phyloP scores from a whole-genome alignment of 2,329 filamentous ascomycete genomes.

The Anthostomella pinea region DNA sequence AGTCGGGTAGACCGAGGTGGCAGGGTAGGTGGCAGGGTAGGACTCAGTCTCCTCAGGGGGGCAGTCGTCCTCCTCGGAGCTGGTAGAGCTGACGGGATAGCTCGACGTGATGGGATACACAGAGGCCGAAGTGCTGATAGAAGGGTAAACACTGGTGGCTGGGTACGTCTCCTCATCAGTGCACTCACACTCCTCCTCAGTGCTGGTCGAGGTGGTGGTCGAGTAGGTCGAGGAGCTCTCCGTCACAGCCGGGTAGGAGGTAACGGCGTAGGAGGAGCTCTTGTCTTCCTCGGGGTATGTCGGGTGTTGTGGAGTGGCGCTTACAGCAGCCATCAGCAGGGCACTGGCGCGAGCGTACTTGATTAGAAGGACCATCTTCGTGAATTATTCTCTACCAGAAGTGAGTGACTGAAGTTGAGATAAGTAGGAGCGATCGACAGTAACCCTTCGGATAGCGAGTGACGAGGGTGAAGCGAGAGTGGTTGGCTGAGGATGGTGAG shows the following conservation, averaged over 20 bases:
- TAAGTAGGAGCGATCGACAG: too few species aligned
- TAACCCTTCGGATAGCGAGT: neutral
- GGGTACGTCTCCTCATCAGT: too few species aligned
- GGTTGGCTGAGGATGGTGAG: slow-evolving; percentile 13
- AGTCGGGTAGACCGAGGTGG: slow-evolving; percentile 8
- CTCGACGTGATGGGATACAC: slow-evolving; percentile 2
- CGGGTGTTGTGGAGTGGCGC: slow-evolving; percentile 18
- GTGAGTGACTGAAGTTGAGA: slow-evolving; percentile 29
- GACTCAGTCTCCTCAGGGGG: slow-evolving; percentile 9
- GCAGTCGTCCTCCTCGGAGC: slow-evolving; percentile 8
- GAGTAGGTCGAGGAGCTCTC: slow-evolving; percentile 2
- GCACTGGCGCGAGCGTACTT: slow-evolving; percentile 32
- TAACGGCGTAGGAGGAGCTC: slow-evolving; percentile 2
- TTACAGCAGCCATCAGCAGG: slow-evolving; percentile 28
- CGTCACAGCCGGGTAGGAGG: slow-evolving; percentile 12
- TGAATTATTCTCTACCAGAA: slow-evolving; percentile 19
- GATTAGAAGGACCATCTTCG: slow-evolving; percentile 31
- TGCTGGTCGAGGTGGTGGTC: neutral
- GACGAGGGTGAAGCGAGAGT: slow-evolving; percentile 4
- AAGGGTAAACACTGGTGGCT: too few species aligned
- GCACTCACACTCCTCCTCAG: too few species aligned
- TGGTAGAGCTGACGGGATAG: slow-evolving; percentile 2
- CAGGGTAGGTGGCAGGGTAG: neutral
- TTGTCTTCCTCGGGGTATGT: slow-evolving; percentile 9
- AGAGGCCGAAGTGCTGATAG: neutral